These are phyloP conservation scores for Aphanomyces stellatus DNA, from an alignment of 352 stramenopile species.

Conservation along the genomic window DNA sequence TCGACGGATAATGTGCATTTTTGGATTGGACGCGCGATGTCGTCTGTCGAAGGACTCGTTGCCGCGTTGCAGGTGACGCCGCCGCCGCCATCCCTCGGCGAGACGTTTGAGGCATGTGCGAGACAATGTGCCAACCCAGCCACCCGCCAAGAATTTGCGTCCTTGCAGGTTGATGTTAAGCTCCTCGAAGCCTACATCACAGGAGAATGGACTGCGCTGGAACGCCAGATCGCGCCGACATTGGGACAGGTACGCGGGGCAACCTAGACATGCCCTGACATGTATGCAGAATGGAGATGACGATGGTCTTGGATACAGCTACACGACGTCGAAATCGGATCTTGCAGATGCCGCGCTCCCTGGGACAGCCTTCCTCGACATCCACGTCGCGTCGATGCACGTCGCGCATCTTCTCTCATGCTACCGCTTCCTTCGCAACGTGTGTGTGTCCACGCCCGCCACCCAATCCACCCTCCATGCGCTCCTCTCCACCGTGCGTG, in stretches of 20 bases:
- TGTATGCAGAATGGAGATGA: conserved; percentile 23
- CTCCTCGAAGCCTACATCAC: neutral
- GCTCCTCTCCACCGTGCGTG: conserved; percentile 14
- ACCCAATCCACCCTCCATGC: conserved; percentile 47
- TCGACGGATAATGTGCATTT: too few species aligned
- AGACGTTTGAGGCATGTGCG: too few species aligned
- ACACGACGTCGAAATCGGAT: conserved; percentile 30
- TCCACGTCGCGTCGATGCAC: conserved; percentile 16
- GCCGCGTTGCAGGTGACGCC: too few species aligned
- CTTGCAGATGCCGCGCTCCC: conserved; percentile 23
- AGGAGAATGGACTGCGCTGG: neutral
- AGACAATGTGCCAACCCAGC: neutral
- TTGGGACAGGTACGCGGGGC: neutral
- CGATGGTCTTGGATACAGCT: conserved; percentile 66
- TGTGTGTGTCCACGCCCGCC: conserved; percentile 32
- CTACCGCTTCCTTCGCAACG: conserved; percentile 67
- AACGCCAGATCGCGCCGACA: too few species aligned
- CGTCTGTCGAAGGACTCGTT: too few species aligned
- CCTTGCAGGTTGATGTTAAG: neutral
- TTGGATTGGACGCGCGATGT: too few species aligned
- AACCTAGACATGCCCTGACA: neutral
- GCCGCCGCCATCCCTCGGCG: too few species aligned
- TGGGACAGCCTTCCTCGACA: conserved; percentile 21
- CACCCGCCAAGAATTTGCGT: neutral
- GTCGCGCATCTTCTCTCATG: conserved; percentile 27